Conservation (phyloP, 257 asterid genomes). For the Verbena officinalis region DNA sequence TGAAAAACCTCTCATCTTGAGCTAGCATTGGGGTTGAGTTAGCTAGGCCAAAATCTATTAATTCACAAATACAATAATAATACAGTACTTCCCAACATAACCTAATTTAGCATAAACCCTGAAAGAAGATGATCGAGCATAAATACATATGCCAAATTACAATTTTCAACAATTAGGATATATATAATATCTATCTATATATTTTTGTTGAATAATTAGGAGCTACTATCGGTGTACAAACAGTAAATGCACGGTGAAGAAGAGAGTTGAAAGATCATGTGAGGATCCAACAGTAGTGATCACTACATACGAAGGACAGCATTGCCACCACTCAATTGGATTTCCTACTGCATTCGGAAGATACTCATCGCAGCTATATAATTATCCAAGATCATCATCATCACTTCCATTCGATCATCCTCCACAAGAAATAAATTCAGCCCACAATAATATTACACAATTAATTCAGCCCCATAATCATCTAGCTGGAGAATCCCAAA, state of each 20-base stretch:
- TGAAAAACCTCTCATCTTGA: too few relatives aligned
- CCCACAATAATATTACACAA: slow-evolving; percentile 20
- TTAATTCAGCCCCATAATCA: too few relatives aligned
- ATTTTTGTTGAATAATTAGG: slow-evolving; percentile 39
- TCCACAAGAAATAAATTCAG: slow-evolving; percentile 36
- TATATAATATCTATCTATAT: too few relatives aligned
- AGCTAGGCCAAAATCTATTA: too few relatives aligned
- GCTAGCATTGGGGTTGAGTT: too few relatives aligned
- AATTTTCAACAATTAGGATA: too few relatives aligned
- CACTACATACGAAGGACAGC: slow-evolving; percentile 91
- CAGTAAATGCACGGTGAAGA: slow-evolving; percentile 82
- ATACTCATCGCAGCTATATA: slow-evolving; percentile 36
- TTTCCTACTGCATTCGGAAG: slow-evolving; percentile 40
- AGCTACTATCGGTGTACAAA: slow-evolving; percentile 91
- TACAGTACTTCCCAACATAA: too few relatives aligned
- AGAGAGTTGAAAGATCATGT: slow-evolving; percentile 78
- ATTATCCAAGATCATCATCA: slow-evolving; percentile 35
- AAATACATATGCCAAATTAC: too few relatives aligned
- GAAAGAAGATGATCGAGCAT: too few relatives aligned
- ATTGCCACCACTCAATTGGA: slow-evolving; percentile 72
- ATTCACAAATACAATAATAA: too few relatives aligned
- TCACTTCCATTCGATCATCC: neutral
- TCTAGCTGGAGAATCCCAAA: slow-evolving; percentile 12
- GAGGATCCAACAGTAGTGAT: slow-evolving; percentile 78
- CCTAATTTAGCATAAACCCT: too few relatives aligned